Evolutionary conservation across 1,284 basidiomycete genomes (phyloP), one percentile per base, ranked within the genome.

Genomic region (Athelia sp.): DNA sequence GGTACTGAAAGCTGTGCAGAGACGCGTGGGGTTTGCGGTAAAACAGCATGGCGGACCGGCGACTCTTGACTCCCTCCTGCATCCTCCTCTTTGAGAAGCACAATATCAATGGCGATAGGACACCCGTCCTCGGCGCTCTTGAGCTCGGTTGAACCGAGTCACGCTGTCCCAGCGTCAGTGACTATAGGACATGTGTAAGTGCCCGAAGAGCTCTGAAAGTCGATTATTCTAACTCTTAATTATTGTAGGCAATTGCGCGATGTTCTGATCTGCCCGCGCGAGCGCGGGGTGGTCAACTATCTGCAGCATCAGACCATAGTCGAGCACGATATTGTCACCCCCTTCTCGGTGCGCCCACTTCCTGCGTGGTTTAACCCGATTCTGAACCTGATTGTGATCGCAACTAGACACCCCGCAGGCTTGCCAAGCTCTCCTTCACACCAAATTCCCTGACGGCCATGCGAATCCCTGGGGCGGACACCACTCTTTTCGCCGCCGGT

Each of bases 401-500:
- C 22, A 42, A 34, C 50, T 53, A 85, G 82, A 54, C 73, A 45
- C 70, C 75, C 24, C 71, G 79, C 13, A 67, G 63, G 15, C 65
- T 89, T 35, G 76, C 75, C 4, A 69, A 78, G 23, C 71, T 86
- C 35, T 57, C 70, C 2, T 91, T 88, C 64, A 71, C 65, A 21
- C 82, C 87, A 14, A 87, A 89, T 59, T 83, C 84, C 3, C 76
- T 93, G 43, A 70, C 82, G 1, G 80, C 85, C 0, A 72, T 87
- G 17, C 72, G 69, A 9, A 62, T 91, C 23, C 70, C 74, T 6
- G 75, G 71, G 15, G 67, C 75, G 1, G 70, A 78, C 48, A 71
- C 78, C 47, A 80, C 78, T 0, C 75, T 93, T n/a, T 66, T 93
- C 15, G 91, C 89, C 23, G 85, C 84, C 3, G 91, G 90, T 51